A percentile compares a stretch with the other conserved stretches of the same genome.
Conservation (phyloP, 441 rosid genomes). For the Croton laevigatus region DNA sequence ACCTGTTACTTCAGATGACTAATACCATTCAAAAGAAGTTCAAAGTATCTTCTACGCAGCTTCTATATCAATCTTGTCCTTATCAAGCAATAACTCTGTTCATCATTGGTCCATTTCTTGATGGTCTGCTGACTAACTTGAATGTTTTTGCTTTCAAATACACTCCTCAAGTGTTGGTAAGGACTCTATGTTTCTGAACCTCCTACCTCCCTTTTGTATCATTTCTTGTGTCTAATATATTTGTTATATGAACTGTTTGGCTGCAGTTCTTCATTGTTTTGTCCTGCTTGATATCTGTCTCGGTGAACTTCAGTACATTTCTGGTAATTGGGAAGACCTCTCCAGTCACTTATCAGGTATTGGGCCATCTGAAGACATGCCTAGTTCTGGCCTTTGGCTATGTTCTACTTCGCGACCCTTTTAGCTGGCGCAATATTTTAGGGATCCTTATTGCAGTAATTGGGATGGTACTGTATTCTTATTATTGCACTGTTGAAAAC, state of each 20-base stretch:
- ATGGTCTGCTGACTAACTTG: constrained; percentile 80
- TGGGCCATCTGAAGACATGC: constrained; percentile 97
- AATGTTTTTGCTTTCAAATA: constrained; percentile 96
- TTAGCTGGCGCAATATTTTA: constrained; percentile 94
- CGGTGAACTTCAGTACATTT: constrained; percentile 98
- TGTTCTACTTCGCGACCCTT: constrained; percentile 80
- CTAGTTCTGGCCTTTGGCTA: constrained; percentile 96
- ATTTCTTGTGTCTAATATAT: constrained; percentile 19
- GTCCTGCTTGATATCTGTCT: constrained; percentile 94
- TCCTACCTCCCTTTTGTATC: background rate
- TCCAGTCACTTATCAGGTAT: constrained; percentile 97
- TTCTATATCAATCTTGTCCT: constrained; percentile 96
- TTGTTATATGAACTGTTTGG: constrained; percentile 4
- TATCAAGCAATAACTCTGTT: constrained; percentile 95
- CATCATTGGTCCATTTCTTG: constrained; percentile 83
- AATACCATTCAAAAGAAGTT: constrained; percentile 99
- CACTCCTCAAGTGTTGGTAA: constrained; percentile 92
- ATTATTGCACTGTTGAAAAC: constrained; percentile 60
- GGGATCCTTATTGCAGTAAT: constrained; percentile 83
- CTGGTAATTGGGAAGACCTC: constrained; percentile 98
- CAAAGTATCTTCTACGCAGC: constrained; percentile 97
- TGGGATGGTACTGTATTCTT: constrained; percentile 92
- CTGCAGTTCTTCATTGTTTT: constrained; percentile 97
- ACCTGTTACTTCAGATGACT: constrained; percentile 76
- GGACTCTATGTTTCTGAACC: constrained; percentile 22